Base-by-base conservation (phyloP, 164 flowering plant genomes). In the Annona cherimola region DNA sequence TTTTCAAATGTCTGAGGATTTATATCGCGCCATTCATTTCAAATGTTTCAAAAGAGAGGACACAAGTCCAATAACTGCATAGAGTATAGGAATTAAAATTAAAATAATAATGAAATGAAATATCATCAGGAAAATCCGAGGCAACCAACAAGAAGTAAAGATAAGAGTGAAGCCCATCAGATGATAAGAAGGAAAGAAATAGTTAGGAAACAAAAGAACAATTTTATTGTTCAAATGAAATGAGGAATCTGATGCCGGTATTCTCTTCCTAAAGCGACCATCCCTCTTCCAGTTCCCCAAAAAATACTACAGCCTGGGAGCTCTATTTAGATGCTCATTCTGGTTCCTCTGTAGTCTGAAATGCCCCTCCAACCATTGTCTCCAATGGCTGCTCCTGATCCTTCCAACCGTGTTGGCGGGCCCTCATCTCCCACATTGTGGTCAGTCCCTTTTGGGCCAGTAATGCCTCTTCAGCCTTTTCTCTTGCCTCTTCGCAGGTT, bases 401-500 rank as follows among this genome's bases (percentile, higher is more conserved):
- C 72, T 78, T 89, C 97, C 98, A 92, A 72, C 98, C 98, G 82
- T 70, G 86, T 66, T 89, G 90, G 18, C 91, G 90, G 69, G 97
- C 98, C 72, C 98, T 87, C 67, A 59, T 61, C 84, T 88, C 91
- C 97, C 97, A 92, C 80, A 80, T 74, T 14, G 84, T 84, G 19
- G 90, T 85, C 68, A 84, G 68, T 76, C 75, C 86, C 82, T 83
- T 89, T 74, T 92, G 98, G 12, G 86, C 88, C 35, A 67, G 71
- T 64, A 91, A 80, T 40, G 88, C 80, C 39, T 80, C 87, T 77
- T 92, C 97, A 19, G 97, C 80, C 73, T 84, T 92, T 69, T 92
- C 98, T 76, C 96, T 87, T 43, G 98, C 97, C 76, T 87, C 97
- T 75, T 92, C 98, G 67, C 97, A 94, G 12, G 96, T 92, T 76